Percentiles rank a stretch among this genome's conserved stretches.
phyloP scores from a whole-genome alignment of 2,329 filamentous ascomycete genomes.

The Ascochyta rabiei region DNA sequence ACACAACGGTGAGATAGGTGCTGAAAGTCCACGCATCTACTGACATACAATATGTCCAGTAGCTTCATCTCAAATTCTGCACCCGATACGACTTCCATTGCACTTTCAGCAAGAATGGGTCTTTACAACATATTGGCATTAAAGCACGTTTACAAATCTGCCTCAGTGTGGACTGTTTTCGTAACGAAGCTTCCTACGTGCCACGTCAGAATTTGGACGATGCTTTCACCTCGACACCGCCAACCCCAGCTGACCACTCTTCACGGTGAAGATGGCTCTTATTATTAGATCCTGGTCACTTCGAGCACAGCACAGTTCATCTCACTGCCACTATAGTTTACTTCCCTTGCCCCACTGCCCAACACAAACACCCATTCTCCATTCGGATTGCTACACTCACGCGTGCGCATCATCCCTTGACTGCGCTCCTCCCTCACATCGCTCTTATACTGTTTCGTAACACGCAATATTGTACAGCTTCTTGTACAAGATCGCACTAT shows the following conservation, averaged over 20 bases:
- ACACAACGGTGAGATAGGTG: no score
- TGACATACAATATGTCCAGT: no score
- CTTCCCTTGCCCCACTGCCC: neutral
- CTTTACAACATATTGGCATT: no score
- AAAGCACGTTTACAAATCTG: no score
- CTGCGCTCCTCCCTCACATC: neutral
- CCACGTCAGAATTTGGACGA: neutral
- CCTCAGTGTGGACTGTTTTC: no score
- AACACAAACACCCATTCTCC: neutral
- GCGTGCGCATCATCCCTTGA: neutral
- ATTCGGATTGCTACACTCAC: neutral
- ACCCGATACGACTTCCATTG: no score
- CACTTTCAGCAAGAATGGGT: no score
- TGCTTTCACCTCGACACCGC: conserved; percentile 4
- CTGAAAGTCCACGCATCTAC: no score
- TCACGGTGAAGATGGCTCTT: neutral
- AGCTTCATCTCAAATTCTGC: no score
- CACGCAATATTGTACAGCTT: neutral
- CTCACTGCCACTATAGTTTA: neutral
- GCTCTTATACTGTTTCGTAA: neutral
- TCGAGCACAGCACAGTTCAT: neutral
- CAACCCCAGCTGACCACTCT: neutral
- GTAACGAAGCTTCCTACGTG: no score
- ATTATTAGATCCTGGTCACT: neutral
- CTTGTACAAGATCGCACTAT: neutral